A percentile compares a stretch with the other conserved stretches of the same genome.
Evolutionary conservation across 2,329 filamentous ascomycete species (phyloP).

Genomic region (Fusarium liriodendri): DNA sequence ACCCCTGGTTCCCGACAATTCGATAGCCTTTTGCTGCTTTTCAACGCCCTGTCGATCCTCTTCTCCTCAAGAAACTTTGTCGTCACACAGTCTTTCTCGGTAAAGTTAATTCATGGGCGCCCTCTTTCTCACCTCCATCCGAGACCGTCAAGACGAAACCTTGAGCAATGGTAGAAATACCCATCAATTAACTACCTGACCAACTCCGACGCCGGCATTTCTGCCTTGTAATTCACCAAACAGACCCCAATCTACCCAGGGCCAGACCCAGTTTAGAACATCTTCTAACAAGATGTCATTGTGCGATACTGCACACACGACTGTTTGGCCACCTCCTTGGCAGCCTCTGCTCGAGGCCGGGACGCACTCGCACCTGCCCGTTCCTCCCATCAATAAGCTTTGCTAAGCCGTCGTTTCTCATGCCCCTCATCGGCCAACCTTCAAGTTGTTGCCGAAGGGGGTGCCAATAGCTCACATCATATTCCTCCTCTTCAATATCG

Average conservation of each 20-base stretch:
- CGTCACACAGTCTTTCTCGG: background rate
- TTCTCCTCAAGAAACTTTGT: background rate
- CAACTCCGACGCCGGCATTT: constrained; percentile 18
- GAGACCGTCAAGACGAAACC: background rate
- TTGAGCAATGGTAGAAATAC: background rate
- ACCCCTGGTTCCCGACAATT: constrained; percentile 7
- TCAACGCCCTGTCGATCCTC: constrained; percentile 11
- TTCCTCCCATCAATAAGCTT: background rate
- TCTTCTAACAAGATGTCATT: background rate
- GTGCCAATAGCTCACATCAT: background rate
- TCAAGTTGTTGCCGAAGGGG: background rate
- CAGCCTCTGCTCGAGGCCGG: background rate
- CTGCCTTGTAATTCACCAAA: constrained; percentile 11
- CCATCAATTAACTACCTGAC: constrained; percentile 19
- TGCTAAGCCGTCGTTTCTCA: background rate
- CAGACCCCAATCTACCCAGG: background rate
- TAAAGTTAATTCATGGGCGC: background rate
- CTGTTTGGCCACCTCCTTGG: background rate
- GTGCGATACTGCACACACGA: background rate
- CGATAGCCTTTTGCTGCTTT: background rate
- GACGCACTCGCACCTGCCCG: background rate
- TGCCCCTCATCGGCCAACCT: background rate
- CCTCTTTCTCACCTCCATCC: background rate
- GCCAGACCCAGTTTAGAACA: background rate
- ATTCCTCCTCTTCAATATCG: background rate